Evolutionary conservation across 2,329 filamentous ascomycete species (phyloP).

Genomic region (Didymella segeticola): DNA sequence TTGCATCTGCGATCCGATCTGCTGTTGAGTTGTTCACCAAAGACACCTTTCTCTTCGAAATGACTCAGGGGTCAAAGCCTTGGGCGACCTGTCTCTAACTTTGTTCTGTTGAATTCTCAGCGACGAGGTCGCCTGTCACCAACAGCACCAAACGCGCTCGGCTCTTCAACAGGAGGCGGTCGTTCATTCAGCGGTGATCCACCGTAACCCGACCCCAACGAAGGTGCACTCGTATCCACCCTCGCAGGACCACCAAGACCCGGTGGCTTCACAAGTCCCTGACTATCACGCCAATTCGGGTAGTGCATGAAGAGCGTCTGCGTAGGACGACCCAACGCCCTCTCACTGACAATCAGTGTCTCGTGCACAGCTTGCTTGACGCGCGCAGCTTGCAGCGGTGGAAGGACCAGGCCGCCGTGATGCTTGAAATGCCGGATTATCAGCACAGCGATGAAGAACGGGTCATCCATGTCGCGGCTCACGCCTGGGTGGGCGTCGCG

Average conservation of each 20-base stretch:
- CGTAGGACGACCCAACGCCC: background rate
- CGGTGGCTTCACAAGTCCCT: background rate
- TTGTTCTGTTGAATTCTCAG: no score
- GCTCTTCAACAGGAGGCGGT: background rate
- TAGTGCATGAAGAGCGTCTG: background rate
- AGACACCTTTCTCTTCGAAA: no score
- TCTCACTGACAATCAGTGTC: background rate
- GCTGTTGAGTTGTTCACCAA: no score
- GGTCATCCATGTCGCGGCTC: background rate
- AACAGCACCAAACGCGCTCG: background rate
- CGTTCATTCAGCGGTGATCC: background rate
- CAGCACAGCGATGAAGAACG: constrained; percentile 9
- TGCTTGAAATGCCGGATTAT: constrained; percentile 20
- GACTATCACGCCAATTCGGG: constrained; percentile 5
- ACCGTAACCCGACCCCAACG: background rate
- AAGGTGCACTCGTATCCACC: background rate
- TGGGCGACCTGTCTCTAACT: no score
- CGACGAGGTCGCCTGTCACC: background rate
- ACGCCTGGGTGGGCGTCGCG: constrained; percentile 6
- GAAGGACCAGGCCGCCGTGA: constrained; percentile 18
- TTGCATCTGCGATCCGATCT: no score
- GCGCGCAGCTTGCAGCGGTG: constrained; percentile 6
- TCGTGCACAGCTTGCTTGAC: background rate
- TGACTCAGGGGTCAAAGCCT: no score
- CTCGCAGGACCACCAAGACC: background rate